Conservation (phyloP, 2,329 filamentous ascomycete genomes). For the Hypoxylon rubiginosum region DNA sequence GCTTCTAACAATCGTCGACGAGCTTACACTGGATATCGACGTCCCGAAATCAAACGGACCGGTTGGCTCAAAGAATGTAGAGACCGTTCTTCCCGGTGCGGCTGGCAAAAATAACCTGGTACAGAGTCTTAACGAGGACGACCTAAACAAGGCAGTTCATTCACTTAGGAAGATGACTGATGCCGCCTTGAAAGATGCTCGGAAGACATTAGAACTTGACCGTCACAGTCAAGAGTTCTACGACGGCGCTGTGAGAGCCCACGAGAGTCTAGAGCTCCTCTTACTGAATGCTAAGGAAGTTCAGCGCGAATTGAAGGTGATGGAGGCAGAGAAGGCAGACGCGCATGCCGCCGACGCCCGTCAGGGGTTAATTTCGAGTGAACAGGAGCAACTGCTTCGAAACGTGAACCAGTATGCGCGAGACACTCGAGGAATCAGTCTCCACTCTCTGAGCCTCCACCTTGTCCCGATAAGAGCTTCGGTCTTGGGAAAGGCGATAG, state of each 20-base stretch:
- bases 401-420: conserved; percentile 67
- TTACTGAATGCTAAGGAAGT: conserved; percentile 52
- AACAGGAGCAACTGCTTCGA: conserved; percentile 42
- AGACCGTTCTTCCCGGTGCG: conserved; percentile 3
- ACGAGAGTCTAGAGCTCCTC: conserved; percentile 23
- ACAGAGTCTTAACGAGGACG: conserved; percentile 1
- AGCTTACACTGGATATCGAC: conserved; percentile 23
- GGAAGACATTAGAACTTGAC: conserved; percentile 13
- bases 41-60: conserved; percentile 20
- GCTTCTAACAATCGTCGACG: conserved; percentile 34
- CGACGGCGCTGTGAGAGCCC: neutral
- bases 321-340: conserved; percentile 56
- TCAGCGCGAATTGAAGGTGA: conserved; percentile 53
- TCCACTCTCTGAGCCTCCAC: conserved; percentile 68
- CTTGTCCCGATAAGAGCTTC: conserved; percentile 72
- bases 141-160: neutral
- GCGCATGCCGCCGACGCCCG: conserved; percentile 34
- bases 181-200: conserved; percentile 13
- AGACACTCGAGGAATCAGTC: conserved; percentile 68
- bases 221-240: conserved; percentile 16
- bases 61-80: conserved; percentile 22
- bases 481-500: conserved; percentile 68
- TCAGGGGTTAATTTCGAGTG: conserved; percentile 15
- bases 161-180: conserved; percentile 15
- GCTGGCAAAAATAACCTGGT: neutral